Conservation (phyloP, 75 land plant genomes). For the Picea glauca region DNA sequence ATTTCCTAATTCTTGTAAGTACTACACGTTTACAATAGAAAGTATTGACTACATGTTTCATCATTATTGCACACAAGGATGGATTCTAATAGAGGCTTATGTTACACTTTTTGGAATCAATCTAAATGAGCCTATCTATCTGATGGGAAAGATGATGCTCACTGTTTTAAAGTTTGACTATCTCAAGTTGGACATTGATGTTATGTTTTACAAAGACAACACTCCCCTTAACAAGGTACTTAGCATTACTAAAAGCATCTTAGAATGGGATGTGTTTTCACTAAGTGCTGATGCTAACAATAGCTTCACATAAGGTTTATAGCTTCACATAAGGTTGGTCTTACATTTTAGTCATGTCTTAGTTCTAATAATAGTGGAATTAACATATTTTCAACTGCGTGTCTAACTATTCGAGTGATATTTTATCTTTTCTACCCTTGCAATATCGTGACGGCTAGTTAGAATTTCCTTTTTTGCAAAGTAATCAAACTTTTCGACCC, state of each 20-base stretch:
- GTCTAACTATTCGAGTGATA: too few relatives aligned
- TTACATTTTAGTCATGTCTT: background rate
- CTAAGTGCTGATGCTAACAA: background rate
- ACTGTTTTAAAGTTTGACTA: background rate
- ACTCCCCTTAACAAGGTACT: background rate
- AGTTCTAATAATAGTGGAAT: too few relatives aligned
- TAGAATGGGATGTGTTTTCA: background rate
- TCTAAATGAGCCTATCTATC: background rate
- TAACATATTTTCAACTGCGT: too few relatives aligned
- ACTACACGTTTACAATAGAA: background rate
- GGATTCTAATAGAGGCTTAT: background rate
- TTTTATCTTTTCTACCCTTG: too few relatives aligned
- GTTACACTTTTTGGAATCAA: background rate
- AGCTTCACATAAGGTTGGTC: background rate
- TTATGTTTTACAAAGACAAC: background rate
- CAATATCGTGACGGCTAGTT: too few relatives aligned
- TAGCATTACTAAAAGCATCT: background rate
- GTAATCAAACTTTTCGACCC: too few relatives aligned
- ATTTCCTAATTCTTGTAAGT: constrained; percentile 81
- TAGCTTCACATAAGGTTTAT: background rate
- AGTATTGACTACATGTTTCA: background rate
- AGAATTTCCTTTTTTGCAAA: too few relatives aligned
- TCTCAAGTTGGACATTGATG: background rate
- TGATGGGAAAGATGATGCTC: background rate
- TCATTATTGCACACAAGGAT: background rate